Evolutionary conservation across 768 basidiomycete species (phyloP).

Genomic region (Pleurotus tuber-regium): DNA sequence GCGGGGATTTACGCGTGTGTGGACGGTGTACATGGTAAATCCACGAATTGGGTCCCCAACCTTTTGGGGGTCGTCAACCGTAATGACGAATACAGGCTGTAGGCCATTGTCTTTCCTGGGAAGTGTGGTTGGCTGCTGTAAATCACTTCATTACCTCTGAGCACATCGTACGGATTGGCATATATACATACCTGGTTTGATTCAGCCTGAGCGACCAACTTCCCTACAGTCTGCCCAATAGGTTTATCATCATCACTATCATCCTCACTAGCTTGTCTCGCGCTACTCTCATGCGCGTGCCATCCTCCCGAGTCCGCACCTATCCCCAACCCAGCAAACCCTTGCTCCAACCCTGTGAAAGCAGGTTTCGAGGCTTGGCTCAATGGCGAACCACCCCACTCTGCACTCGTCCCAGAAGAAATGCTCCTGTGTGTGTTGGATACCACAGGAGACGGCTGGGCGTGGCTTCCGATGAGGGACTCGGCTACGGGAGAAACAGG

Average conservation of each 20-base stretch:
- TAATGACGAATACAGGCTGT: conserved; percentile 76
- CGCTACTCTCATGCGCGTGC: conserved; percentile 38
- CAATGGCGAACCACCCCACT: conserved; percentile 28
- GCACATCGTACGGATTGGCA: not conserved
- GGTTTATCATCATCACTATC: conserved; percentile 72
- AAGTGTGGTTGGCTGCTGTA: conserved; percentile 14
- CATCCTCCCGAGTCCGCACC: conserved; percentile 43
- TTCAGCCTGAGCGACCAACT: conserved; percentile 3
- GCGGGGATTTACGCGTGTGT: conserved; percentile 64
- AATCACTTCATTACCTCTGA: conserved; percentile 4
- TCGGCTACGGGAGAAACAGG: conserved; percentile 7
- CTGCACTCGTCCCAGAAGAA: conserved; percentile 16
- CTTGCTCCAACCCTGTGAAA: conserved; percentile 28
- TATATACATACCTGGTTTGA: not conserved
- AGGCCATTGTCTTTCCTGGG: conserved; percentile 42
- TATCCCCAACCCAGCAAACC: conserved; percentile 36
- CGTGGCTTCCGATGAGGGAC: conserved; percentile 16
- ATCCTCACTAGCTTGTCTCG: conserved; percentile 33
- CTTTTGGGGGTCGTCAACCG: conserved; percentile 96
- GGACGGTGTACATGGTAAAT: conserved; percentile 96
- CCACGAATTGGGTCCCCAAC: conserved; percentile 94
- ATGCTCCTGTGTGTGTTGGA: conserved; percentile 16
- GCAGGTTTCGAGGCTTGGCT: conserved; percentile 20
- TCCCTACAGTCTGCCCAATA: conserved; percentile 45
- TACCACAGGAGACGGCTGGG: conserved; percentile 27